phyloP scores from a whole-genome alignment of 192 early-diverging fungal species.

The Backusella liffmaniae region DNA sequence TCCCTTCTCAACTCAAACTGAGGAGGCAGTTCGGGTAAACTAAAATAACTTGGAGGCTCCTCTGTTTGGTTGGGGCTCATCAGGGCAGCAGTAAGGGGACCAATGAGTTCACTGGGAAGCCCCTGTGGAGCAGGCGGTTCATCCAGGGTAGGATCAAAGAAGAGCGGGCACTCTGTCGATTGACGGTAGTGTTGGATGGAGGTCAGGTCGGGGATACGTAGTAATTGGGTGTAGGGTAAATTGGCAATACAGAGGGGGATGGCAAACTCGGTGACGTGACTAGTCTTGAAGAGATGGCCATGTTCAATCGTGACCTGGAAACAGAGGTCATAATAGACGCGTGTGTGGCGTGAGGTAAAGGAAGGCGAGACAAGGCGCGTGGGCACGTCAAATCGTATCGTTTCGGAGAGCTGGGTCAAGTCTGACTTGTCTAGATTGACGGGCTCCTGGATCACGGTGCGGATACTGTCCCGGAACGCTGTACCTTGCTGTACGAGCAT shows the following conservation, averaged over 20 bases:
- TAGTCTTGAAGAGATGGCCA: slow-evolving; percentile 36
- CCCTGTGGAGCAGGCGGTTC: slow-evolving; percentile 27
- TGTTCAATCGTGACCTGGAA: slow-evolving; percentile 30
- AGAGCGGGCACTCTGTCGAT: slow-evolving; percentile 25
- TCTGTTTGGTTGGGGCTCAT: slow-evolving; percentile 10
- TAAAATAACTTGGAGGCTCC: slow-evolving; percentile 18
- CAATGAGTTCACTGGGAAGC: background rate
- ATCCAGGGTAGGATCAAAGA: slow-evolving; percentile 39
- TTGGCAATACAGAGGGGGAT: slow-evolving; percentile 42
- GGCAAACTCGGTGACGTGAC: slow-evolving; percentile 32
- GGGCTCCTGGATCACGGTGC: slow-evolving; percentile 21
- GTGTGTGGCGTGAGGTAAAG: slow-evolving; percentile 38
- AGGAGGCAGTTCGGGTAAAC: background rate
- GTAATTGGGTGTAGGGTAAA: slow-evolving; percentile 35
- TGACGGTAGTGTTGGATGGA: slow-evolving; percentile 25
- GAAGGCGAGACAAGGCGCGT: slow-evolving; percentile 42
- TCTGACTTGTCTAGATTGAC: background rate
- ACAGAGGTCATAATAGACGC: slow-evolving; percentile 40
- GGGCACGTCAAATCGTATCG: slow-evolving; percentile 32
- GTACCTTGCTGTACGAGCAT: slow-evolving; percentile 41
- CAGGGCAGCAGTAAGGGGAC: slow-evolving; percentile 1
- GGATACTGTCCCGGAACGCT: slow-evolving; percentile 34
- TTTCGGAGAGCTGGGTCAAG: slow-evolving; percentile 12
- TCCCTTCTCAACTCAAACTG: slow-evolving; percentile 25
- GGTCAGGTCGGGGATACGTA: slow-evolving; percentile 33